These are phyloP conservation scores for Debaryomyces udenii DNA, from an alignment of 1,139 yeast genomes.

Conservation along the genomic window DNA sequence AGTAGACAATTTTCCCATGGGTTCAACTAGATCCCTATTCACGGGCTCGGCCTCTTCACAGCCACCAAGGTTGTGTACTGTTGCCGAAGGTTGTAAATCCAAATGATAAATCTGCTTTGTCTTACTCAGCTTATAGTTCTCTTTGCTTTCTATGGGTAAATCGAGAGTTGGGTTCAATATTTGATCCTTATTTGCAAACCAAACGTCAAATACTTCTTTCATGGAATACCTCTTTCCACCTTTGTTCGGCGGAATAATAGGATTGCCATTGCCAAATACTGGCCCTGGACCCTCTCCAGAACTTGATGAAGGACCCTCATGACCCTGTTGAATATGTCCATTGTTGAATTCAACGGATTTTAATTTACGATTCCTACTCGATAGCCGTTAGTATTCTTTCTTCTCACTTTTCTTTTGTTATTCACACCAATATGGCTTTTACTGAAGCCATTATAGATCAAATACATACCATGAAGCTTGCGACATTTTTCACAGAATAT, in stretches of 20 bases:
- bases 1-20: conserved; percentile 15
- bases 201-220: conserved; percentile 57
- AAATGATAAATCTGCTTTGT: conserved; percentile 44
- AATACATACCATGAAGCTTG: conserved; percentile 23
- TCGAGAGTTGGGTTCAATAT: conserved; percentile 28
- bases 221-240: conserved; percentile 48
- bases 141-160: conserved; percentile 30
- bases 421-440: not conserved
- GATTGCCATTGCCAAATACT: not conserved
- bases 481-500: conserved; percentile 14
- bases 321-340: conserved; percentile 7
- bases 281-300: conserved; percentile 1
- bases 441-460: not conserved
- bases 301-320: conserved; percentile 1
- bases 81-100: conserved; percentile 26
- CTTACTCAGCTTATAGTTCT: conserved; percentile 32
- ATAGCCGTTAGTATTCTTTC: conserved; percentile 8
- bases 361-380: conserved; percentile 15
- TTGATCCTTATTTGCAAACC: conserved; percentile 47
- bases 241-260: conserved; percentile 40
- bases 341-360: conserved; percentile 11
- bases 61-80: not conserved
- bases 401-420: too few species aligned
- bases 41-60: not conserved
- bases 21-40: conserved; percentile 8